These are phyloP conservation scores for Eucalyptus viminalis DNA, from an alignment of 345 rosid genomes.

Conservation along the genomic window DNA sequence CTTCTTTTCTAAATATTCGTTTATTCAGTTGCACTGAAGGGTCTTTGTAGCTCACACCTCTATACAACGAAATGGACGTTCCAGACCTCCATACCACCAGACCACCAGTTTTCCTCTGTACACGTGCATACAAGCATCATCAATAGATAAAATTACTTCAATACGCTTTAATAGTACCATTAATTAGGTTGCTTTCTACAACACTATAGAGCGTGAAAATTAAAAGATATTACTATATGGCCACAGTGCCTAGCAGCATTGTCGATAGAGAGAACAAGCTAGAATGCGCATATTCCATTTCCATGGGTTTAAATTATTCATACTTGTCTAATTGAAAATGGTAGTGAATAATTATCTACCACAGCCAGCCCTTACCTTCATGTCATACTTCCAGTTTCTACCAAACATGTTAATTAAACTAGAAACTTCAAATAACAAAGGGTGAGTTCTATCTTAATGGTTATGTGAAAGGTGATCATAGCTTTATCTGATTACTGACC, in stretches of 20 bases:
- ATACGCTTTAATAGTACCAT: neutral
- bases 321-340: neutral
- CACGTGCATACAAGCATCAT: neutral
- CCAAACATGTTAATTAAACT: neutral
- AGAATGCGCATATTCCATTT: neutral
- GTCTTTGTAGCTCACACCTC: constrained; percentile 54
- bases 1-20: constrained; percentile 33
- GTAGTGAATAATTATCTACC: neutral
- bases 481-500: neutral
- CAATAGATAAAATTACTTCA: neutral
- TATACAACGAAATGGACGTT: constrained; percentile 61
- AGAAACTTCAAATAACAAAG: neutral
- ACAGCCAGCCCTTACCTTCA: neutral
- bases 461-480: neutral
- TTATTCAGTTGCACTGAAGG: constrained; percentile 32
- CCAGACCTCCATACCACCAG: constrained; percentile 97
- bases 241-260: neutral
- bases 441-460: neutral
- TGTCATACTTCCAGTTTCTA: neutral
- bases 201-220: neutral
- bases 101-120: constrained; percentile 91
- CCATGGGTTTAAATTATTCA: neutral
- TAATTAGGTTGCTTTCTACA: neutral
- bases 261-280: neutral
- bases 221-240: neutral